Evolutionary conservation across 352 stramenopile genomes (phyloP), one percentile per base, ranked within the genome.

Genomic region (Phytophthora chlamydospora): DNA sequence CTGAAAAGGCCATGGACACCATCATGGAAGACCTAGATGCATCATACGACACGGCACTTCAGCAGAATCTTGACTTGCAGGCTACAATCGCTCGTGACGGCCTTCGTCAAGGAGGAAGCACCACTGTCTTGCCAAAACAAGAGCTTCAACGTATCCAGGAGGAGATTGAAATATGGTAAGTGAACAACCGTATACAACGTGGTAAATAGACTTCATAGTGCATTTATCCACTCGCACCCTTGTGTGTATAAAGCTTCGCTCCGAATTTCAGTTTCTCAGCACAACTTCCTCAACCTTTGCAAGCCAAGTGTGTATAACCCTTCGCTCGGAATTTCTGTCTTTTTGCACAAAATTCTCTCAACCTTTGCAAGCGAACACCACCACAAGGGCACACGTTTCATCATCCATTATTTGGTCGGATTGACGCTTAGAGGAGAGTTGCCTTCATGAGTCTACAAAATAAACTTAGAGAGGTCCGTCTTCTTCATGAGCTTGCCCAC

Each of bases 401-500:
- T 61, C 58, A 56, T 71, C 39, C 50, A 59, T 56, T 64, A 10
- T 58, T 65, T 59, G 34, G 45, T 35, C 24, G 16, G 40, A 38
- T 31, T 32, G 24, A 43, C 53, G 49, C 39, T 36, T 33, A 54
- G 32, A 56, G 31, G 14, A 64, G 31, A 58, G 38, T 45, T 59
- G 16, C 40, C 50, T 55, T 39, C 50, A 57, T 47, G 27, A 57
- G 66, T 78, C 78, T 97, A 99, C 71, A 99, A 88, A 83, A 99
- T 99, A 78, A 98, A 99, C 83, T 98, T 98, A 55, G 95, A 98
- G 32, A 99, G 86, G 73, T 99, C 97, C 58, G 87, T 97, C 63
- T 93, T 95, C 76, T 97, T 97, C 66, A 99, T 88, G 59, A 99
- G 79, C 46, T 97, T 96, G 50, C 90, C 90, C 16, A 99, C 82